Conservation (phyloP, 2,329 filamentous ascomycete species). For the Hypoxylon sp. region DNA sequence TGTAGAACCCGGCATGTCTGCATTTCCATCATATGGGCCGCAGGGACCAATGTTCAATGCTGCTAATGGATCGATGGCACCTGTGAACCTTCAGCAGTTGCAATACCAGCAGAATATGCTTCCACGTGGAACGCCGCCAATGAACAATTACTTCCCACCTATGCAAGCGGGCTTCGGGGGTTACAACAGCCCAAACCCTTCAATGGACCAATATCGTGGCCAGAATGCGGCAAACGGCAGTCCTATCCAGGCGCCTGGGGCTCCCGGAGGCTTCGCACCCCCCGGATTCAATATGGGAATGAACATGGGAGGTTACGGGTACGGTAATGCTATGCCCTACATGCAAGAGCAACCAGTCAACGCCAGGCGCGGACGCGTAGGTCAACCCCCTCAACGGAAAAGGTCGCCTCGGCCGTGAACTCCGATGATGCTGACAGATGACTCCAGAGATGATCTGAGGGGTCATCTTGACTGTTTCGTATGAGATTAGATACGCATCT, state of each 20-base stretch:
- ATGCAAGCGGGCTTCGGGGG: slow-evolving; percentile 70
- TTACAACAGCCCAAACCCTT: slow-evolving; percentile 64
- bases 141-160: slow-evolving; percentile 70
- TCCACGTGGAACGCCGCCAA: slow-evolving; percentile 66
- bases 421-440: slow-evolving; percentile 48
- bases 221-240: slow-evolving; percentile 66
- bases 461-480: slow-evolving; percentile 37
- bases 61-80: slow-evolving; percentile 61
- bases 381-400: slow-evolving; percentile 58
- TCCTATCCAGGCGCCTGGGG: slow-evolving; percentile 63
- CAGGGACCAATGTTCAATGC: slow-evolving; percentile 68
- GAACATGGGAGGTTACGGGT: slow-evolving; percentile 56
- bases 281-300: slow-evolving; percentile 55
- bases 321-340: slow-evolving; percentile 65
- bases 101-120: slow-evolving; percentile 73
- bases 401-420: slow-evolving; percentile 53
- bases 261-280: slow-evolving; percentile 53
- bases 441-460: slow-evolving; percentile 52
- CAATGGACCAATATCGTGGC: slow-evolving; percentile 70
- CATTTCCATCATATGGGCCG: slow-evolving; percentile 66
- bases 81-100: slow-evolving; percentile 68
- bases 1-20: slow-evolving; percentile 64
- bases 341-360: slow-evolving; percentile 71
- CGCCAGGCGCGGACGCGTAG: slow-evolving; percentile 71
- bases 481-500: slow-evolving; percentile 33